These are phyloP conservation scores for Anisodus tanguticus DNA, from an alignment of 257 asterid genomes.

Conservation along the genomic window DNA sequence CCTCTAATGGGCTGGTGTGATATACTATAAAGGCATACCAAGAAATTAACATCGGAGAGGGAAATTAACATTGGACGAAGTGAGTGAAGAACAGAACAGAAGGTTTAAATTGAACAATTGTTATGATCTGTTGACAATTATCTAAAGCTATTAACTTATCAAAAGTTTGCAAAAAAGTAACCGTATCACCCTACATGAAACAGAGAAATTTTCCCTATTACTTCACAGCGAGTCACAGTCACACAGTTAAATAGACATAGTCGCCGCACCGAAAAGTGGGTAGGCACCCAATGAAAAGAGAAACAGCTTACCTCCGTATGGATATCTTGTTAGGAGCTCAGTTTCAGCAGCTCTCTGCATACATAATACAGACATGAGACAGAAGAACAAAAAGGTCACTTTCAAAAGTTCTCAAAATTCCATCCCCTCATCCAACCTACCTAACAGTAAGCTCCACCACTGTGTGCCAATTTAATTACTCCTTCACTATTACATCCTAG, in stretches of 20 bases:
- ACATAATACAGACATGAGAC: slow-evolving; percentile 29
- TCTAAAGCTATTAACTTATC: background rate
- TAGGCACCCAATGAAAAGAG: background rate
- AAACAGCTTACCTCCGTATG: slow-evolving; percentile 81
- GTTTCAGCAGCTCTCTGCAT: slow-evolving; percentile 96
- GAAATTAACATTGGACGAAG: background rate
- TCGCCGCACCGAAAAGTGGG: background rate
- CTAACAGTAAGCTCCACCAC: background rate
- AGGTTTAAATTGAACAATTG: background rate
- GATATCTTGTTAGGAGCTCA: slow-evolving; percentile 78
- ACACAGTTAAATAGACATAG: background rate
- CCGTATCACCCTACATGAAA: background rate
- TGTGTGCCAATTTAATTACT: background rate
- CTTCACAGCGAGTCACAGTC: background rate
- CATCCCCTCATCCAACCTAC: background rate
- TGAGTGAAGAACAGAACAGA: background rate
- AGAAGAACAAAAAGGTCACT: slow-evolving; percentile 2
- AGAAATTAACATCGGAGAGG: background rate
- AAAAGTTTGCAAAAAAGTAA: background rate
- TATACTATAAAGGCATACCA: background rate
- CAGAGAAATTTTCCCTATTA: background rate
- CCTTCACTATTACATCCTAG: background rate
- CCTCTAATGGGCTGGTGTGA: background rate
- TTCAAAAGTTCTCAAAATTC: background rate
- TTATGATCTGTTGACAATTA: background rate